Base-by-base conservation (phyloP, 2,329 filamentous ascomycete genomes). In the Chaetomium sp. region DNA sequence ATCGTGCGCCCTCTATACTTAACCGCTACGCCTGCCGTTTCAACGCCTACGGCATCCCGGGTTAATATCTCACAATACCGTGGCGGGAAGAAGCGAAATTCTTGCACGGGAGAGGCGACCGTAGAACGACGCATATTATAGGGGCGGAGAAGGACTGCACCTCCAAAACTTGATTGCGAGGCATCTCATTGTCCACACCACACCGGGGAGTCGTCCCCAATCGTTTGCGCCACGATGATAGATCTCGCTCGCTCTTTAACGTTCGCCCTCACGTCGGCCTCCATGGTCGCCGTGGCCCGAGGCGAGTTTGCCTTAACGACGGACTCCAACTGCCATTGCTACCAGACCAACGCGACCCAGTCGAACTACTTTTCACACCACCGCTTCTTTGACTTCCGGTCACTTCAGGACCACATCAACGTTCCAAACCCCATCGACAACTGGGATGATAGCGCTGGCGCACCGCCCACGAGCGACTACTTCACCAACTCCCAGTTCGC, bases 341-440 rank as follows among this genome's bases (percentile, higher is more conserved):
- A 69, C 54, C 62, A 66, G 51, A 73, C 70, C 59, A 71, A 72
- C 56, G 65, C 64, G 14, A 70, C 66, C 32, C 65, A 60, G 49
- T 46, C 64, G 35, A 63, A 66, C 55, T 72, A 69, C 60, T 72
- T 71, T 52, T 67, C 61, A 38, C 65, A 65, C 37, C 70, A 73
- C 61, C 62, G 67, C 44, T 72, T 73, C 64, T 72, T 70, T 60
- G 70, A 72, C 62, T 73, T 72, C 57, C 66, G 70, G 45, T 62
- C 64, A 3, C 67, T 69, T 41, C 53, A 57, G 3, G 62, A 69
- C 40, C 67, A 70, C 49, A 66, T 63, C 59, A 61, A 61, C 4
- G 66, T 69, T 3, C 65, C 71, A 1, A 47, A 49, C 34, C 64
- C 66, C 33, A 64, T 72, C 34, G 48, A 56, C 10, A 61, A 64